Evolutionary conservation across 192 early-diverging fungal genomes (phyloP), one percentile per base, ranked within the genome.

Genomic region (Funneliformis geosporum): DNA sequence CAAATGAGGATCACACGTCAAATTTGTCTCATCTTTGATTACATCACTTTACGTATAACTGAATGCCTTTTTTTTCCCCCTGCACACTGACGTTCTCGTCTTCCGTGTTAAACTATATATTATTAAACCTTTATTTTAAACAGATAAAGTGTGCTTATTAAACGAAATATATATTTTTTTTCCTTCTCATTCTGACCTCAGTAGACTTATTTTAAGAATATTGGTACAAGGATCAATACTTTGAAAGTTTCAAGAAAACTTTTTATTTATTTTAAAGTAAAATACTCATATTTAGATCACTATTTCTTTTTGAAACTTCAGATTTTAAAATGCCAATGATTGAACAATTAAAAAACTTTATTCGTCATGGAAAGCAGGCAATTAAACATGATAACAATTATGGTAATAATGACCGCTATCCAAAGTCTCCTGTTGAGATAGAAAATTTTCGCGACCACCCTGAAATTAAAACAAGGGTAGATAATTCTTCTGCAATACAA

Each of bases 281-380:
- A 33, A 33, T 33, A 33, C 2, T 33, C n/a, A n/a, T 59, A 18
- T 12, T 59, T 12, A 21, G 12, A 18, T 9, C 3, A 59, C 9
- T 59, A 18, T 59, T 59, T 59, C 55, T 59, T 18, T 18, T 18
- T 9, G 12, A 59, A 59, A 10, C 21, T 59, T 18, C 12, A 59
- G 55, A 23, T n/a, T 66, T 23, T 40, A 70, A 2, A 14, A 23
- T 64, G 60, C 82, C 80, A 33, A 55, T 87, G 50, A 82, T 87
- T 39, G 82, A 85, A n/a, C 85, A 85, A 60, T 73, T 87, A 55
- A 87, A 85, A 79, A 84, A 85, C 44, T 81, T 87, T 79, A 85
- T 87, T 79, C 85, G 83, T 46, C 85, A 83, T 65, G 85, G 86
- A 12, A 84, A 87, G 59, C 84, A 81, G 9, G 82, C 80, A 18